Evolutionary conservation across 805 yeast species (phyloP), one percentile per base, ranked within the genome.

Genomic region (Maudiozyma serrabonitensis): DNA sequence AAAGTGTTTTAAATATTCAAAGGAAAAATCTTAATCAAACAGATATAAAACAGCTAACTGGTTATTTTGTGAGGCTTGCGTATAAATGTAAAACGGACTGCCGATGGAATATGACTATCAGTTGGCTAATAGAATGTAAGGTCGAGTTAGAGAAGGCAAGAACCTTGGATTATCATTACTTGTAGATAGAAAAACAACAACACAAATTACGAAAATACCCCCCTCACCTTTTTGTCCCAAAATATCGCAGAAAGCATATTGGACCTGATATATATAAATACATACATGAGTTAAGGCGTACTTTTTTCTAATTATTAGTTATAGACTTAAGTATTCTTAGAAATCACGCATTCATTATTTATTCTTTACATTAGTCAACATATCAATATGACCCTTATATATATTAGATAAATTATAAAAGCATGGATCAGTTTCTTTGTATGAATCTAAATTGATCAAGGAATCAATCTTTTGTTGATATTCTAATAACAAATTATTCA

Each of bases 31-130:
- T 75, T 49, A 71, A 70, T 45, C 65, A 63, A 9, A 80, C 87
- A 0, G 90, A 86, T 59, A 74, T 86, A 16, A 80, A 77, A 50
- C 80, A 74, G 58, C 76, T 85, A 38, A 87, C 82, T 55, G 95
- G 93, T 1, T 82, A 77, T 57, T 71, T 87, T 37, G 77, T 73
- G 2, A 57, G 59, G 15, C 66, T 76, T 50, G 91, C 84, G 1
- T 54, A 58, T 28, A 62, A 66, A 48, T 64, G 68, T 41, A 67
- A 70, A 0, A 44, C 71, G 1, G 56, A 68, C 1, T 75, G 82
- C 1, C 74, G 74, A 1, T 67, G 73, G 43, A 83, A 83, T 61
- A 59, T 60, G 31, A 67, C 76, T 51, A 57, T 84, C 41, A 58
- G 67, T 23, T 57, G 64, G 7, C 63, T 84, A 63, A 75, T 82